Conservation (phyloP, 441 rosid genomes). For the Pelargonium fulgidum region DNA sequence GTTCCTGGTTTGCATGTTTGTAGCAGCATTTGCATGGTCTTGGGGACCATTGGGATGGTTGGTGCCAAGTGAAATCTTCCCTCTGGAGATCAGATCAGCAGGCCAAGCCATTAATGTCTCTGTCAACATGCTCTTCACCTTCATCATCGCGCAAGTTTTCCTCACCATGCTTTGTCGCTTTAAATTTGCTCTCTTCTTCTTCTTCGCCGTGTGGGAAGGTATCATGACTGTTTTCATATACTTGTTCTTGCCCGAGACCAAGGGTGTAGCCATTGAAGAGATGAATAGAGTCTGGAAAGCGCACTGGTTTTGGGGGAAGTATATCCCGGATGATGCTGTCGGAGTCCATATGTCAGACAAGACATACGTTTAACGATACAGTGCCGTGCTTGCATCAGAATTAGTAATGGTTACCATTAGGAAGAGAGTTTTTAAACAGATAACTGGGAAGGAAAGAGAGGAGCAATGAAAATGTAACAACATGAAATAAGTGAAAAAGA, state of each 20-base stretch:
- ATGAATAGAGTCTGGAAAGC: constrained; percentile 62
- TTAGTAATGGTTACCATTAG: not conserved
- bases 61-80: constrained; percentile 87
- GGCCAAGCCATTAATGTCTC: constrained; percentile 81
- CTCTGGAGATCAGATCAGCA: constrained; percentile 76
- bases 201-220: constrained; percentile 65
- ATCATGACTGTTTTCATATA: constrained; percentile 57
- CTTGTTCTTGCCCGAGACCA: constrained; percentile 75
- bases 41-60: constrained; percentile 95
- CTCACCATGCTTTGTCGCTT: constrained; percentile 71
- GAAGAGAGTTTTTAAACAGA: not conserved
- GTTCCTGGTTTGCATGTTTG: constrained; percentile 71
- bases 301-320: constrained; percentile 61
- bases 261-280: constrained; percentile 78
- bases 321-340: not conserved
- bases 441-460: not conserved
- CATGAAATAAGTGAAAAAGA: not conserved
- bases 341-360: not conserved
- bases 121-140: constrained; percentile 82
- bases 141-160: constrained; percentile 60
- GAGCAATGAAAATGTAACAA: not conserved
- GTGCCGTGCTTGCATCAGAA: not conserved
- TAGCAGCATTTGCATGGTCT: constrained; percentile 83
- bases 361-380: not conserved
- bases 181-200: constrained; percentile 71